Evolutionary conservation across 257 asterid species (phyloP).

Genomic region (Agastache rugosa): DNA sequence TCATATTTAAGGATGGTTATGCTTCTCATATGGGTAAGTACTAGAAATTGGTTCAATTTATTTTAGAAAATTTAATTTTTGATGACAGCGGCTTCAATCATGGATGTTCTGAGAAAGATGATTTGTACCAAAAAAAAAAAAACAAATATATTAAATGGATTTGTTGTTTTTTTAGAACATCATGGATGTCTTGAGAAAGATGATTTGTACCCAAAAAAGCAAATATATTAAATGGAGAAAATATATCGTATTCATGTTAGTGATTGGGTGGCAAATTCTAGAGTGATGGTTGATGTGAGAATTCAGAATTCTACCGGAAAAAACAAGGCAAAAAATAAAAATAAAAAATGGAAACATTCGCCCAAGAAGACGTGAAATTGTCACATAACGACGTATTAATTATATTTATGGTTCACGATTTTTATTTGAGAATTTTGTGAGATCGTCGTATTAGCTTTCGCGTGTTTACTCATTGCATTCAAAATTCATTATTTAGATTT

Average conservation of each 20-base stretch:
- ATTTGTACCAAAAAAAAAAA: background rate
- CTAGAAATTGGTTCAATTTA: background rate
- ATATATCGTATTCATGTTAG: background rate
- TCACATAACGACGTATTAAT: background rate
- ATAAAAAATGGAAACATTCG: background rate
- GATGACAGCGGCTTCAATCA: conserved; percentile 1
- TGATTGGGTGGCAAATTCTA: conserved; percentile 14
- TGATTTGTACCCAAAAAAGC: conserved; percentile 6
- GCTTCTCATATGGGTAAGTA: background rate
- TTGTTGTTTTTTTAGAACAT: too few relatives aligned
- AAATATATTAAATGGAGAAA: background rate
- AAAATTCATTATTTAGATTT: too few relatives aligned
- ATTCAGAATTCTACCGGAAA: background rate
- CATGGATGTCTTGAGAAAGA: conserved; percentile 17
- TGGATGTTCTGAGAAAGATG: conserved; percentile 21
- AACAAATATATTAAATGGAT: background rate
- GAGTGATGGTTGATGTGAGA: conserved; percentile 9
- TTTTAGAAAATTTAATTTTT: background rate
- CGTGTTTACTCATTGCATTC: background rate
- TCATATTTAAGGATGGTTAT: conserved; percentile 14
- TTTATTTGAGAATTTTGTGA: background rate
- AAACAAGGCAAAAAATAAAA: background rate
- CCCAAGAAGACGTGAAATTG: background rate
- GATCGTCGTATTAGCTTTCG: background rate
- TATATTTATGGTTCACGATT: background rate